Evolutionary conservation across 2,329 filamentous ascomycete genomes (phyloP), one percentile per base, ranked within the genome.

Genomic region (Xylariales sp.): DNA sequence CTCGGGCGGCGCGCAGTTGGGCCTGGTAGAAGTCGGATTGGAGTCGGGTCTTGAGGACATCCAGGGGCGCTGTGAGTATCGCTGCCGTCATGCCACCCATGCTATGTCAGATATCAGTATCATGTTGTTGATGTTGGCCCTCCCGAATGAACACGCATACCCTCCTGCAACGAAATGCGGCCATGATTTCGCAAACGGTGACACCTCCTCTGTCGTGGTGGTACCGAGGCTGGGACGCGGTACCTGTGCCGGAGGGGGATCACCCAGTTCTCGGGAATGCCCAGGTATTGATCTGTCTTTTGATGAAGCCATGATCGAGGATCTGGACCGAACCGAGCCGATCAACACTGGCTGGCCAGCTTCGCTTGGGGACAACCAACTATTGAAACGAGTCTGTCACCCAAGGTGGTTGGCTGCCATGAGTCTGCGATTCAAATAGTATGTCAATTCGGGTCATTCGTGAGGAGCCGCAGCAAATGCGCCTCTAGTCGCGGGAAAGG

Each of bases 11-110:
- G 21, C 76, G 75, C 33, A 95, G 75, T 63, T 95, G 87, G 7
- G 82, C 74, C 62, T 95, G 88, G 72, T 96, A 96, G 62, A 94
- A 94, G 59, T 95, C 90, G 56, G 88, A 94, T 62, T 97, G 91
- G 3, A 97, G 73, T 25, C 91, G 82, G 9, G 91, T 97, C 64
- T 95, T 95, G 38, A 97, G 76, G 22, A 96, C 90, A 59, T 96
- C 91, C 45, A 97, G 84, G 16, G 91, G 91, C 7, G 88, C 89
- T 2, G 91, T 96, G n/a, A 96, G 67, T n/a, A 86, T 83, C 18
- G 91, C 87, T 9, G 91, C 84, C 14, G 88, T 89, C 83, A 95
- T 94, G 52, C 90, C 90, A 53, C 90, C 90, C 39, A 88, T 68
- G 31, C 90, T 95, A 51, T 24, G 16, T 11, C 7, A 12, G 35